Evolutionary conservation across 2,329 filamentous ascomycete species (phyloP), one percentile per base, ranked within the genome.

Genomic region (Sordariomycetes sp.): DNA sequence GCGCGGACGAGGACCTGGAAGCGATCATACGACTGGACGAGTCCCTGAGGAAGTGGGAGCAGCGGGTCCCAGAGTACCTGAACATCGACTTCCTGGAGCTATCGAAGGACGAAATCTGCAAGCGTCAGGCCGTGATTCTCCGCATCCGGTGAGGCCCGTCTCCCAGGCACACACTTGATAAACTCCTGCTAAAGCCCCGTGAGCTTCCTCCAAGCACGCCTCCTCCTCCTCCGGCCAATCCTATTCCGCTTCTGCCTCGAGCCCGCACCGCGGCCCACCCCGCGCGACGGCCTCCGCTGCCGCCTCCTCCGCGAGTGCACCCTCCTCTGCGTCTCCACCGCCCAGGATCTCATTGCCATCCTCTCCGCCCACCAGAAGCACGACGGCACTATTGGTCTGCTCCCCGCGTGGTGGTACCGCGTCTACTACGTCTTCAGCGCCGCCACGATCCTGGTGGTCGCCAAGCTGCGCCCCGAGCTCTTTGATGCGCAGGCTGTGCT

Each of bases 331-430:
- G 68, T 72, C 3, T 63, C 65, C 0, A 70, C 65, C 0, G 68
- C 71, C 0, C 68, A 71, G 20, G 63, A 64, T 1, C 67, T 71
- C 10, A 71, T 74, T 14, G 58, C 65, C 0, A 62, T 64, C 1
- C 63, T 72, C 1, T 62, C 67, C 1, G 57, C 66, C 14, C 65
- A 71, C 48, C 68, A 70, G n/a, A 61, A 63, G 0, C 59, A 63
- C 6, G 68, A 73, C 7, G 66, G 64, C 5, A 69, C 67, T 0
- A 64, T 72, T 1, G 70, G 70, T 0, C 61, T 72, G 0, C 61
- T 73, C 0, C 72, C 71, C 1, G 70, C 71, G 0, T 74, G 71
- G 71, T 73, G 71, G 71, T 72, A 74, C 51, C 63, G 71, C 1
- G 64, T 73, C 0, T 72, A 70, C 58, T 73, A 72, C 18, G 61